Conservation (phyloP, 495 filamentous ascomycete species). For the Aspergillus asperescens region DNA sequence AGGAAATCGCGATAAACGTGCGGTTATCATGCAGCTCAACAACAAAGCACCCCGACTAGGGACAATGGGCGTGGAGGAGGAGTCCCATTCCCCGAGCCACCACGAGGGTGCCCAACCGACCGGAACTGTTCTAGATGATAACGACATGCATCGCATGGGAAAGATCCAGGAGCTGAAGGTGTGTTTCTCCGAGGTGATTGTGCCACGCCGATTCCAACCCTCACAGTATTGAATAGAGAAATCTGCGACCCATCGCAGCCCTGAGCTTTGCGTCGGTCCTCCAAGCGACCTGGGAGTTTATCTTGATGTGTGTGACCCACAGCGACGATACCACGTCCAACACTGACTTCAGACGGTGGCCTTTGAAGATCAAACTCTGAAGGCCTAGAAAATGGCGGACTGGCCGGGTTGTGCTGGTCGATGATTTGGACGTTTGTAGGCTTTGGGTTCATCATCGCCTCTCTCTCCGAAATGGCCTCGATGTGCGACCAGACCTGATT, state of each 20-base stretch:
- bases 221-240: conserved; percentile 24
- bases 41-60: neutral
- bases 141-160: conserved; percentile 38
- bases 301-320: conserved; percentile 24
- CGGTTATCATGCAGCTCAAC: neutral
- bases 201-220: conserved; percentile 4
- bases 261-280: conserved; percentile 44
- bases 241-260: conserved; percentile 44
- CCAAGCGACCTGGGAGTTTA: conserved; percentile 47
- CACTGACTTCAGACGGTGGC: too few relatives aligned
- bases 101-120: neutral
- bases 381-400: conserved; percentile 16
- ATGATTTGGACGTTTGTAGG: conserved; percentile 18
- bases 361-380: conserved; percentile 13
- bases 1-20: neutral
- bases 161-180: conserved; percentile 40
- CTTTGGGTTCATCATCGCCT: conserved; percentile 18
- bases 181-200: neutral
- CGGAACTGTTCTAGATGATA: conserved; percentile 21
- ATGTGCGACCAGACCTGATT: conserved; percentile 13
- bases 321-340: too few relatives aligned
- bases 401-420: conserved; percentile 17
- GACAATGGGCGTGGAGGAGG: conserved; percentile 2
- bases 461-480: conserved; percentile 31
- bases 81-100: neutral